phyloP scores from a whole-genome alignment of 192 early-diverging fungal species.

The Geranomyces michiganensis region DNA sequence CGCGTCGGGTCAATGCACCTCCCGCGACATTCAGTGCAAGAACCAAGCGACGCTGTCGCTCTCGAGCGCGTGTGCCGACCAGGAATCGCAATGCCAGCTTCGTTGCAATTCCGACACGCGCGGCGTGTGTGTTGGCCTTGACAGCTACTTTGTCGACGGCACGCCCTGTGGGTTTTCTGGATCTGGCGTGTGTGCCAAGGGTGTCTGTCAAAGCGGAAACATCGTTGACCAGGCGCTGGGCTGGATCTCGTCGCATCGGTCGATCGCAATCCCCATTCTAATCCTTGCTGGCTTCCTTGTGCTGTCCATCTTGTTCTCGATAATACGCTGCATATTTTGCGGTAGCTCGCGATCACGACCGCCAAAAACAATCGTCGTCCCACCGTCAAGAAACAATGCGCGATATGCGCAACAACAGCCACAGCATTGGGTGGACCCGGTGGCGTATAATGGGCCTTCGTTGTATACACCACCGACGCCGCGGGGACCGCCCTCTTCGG shows the following conservation, averaged over 20 bases:
- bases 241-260: slow-evolving; percentile 38
- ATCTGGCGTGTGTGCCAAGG: slow-evolving; percentile 24
- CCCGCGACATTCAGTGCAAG: slow-evolving; percentile 45
- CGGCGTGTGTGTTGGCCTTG: neutral
- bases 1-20: slow-evolving; percentile 53
- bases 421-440: slow-evolving; percentile 35
- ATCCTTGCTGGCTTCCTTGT: slow-evolving; percentile 39
- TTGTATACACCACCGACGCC: too few relatives aligned
- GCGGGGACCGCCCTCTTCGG: too few relatives aligned
- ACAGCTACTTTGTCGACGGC: slow-evolving; percentile 42
- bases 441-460: slow-evolving; percentile 36
- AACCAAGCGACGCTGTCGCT: slow-evolving; percentile 29
- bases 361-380: neutral
- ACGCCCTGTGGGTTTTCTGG: slow-evolving; percentile 44
- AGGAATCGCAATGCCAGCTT: slow-evolving; percentile 37
- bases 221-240: slow-evolving; percentile 34
- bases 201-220: slow-evolving; percentile 36
- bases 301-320: slow-evolving; percentile 27
- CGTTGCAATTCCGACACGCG: slow-evolving; percentile 28
- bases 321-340: slow-evolving; percentile 35
- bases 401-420: neutral
- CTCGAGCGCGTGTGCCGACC: slow-evolving; percentile 39
- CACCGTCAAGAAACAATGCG: neutral
- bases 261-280: slow-evolving; percentile 43
- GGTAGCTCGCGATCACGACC: neutral